Conservation (phyloP, 805 yeast species). For the Blastobotrys americana region DNA sequence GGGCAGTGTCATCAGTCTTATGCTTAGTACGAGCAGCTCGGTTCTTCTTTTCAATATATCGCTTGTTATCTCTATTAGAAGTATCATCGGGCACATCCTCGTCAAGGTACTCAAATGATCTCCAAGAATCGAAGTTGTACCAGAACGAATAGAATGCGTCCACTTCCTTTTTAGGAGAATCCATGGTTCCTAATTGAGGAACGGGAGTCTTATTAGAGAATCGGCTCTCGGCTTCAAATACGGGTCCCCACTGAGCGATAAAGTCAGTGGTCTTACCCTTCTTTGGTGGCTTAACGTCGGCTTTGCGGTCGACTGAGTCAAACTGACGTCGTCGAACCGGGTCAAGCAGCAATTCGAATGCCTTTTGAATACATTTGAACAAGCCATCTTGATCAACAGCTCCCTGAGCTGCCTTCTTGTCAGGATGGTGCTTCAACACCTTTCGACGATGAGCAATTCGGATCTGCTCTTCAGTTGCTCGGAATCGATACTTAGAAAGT, state of each 20-base stretch:
- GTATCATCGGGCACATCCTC: constrained; percentile 99
- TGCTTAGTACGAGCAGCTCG: constrained; percentile 93
- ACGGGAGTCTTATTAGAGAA: constrained; percentile 89
- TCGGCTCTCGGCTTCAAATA: constrained; percentile 83
- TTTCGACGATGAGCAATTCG: constrained; percentile 95
- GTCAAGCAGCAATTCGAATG: constrained; percentile 84
- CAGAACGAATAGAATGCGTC: constrained; percentile 87
- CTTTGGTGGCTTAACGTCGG: constrained; percentile 75
- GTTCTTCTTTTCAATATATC: constrained; percentile 96
- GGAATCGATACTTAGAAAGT: constrained; percentile 80
- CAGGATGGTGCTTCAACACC: constrained; percentile 96
- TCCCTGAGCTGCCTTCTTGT: constrained; percentile 89
- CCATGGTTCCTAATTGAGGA: constrained; percentile 66
- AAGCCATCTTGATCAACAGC: constrained; percentile 83
- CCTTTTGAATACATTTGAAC: constrained; percentile 96
- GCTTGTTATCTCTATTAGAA: constrained; percentile 98
- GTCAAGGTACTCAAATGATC: constrained; percentile 94
- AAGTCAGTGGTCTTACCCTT: constrained; percentile 63
- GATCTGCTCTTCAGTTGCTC: constrained; percentile 86
- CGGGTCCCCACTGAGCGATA: constrained; percentile 87
- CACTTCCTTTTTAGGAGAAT: constrained; percentile 69
- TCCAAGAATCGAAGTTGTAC: constrained; percentile 95
- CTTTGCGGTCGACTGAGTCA: constrained; percentile 89
- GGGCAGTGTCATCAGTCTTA: constrained; percentile 94
- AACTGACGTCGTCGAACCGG: constrained; percentile 82